These are phyloP conservation scores for Pilobolus umbonatus DNA, from an alignment of 192 early-diverging fungal genomes.

Conservation along the genomic window DNA sequence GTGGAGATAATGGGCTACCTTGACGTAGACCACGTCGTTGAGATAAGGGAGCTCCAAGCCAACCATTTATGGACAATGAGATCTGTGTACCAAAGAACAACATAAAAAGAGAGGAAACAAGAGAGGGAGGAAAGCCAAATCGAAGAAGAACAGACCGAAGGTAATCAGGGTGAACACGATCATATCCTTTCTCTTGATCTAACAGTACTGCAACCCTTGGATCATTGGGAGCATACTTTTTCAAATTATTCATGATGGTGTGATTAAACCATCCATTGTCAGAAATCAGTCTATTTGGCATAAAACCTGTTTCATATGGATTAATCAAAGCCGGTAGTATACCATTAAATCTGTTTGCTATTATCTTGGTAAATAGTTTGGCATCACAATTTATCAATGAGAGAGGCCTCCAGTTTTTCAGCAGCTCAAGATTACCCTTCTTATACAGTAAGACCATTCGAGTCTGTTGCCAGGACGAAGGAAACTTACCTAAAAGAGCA, in stretches of 20 bases:
- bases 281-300: slow-evolving; percentile 5
- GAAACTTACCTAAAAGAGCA: background rate
- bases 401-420: slow-evolving; percentile 17
- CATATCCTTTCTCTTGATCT: slow-evolving; percentile 31
- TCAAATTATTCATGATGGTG: background rate
- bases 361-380: slow-evolving; percentile 9
- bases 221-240: background rate
- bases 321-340: slow-evolving; percentile 1
- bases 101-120: background rate
- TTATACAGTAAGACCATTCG: slow-evolving; percentile 23
- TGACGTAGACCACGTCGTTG: slow-evolving; percentile 32
- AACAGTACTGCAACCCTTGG: slow-evolving; percentile 13
- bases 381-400: slow-evolving; percentile 24
- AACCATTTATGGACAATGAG: slow-evolving; percentile 21
- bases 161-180: slow-evolving; percentile 22
- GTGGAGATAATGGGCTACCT: slow-evolving; percentile 29
- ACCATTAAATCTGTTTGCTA: background rate
- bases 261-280: slow-evolving; percentile 11
- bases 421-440: slow-evolving; percentile 16
- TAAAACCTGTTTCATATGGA: slow-evolving; percentile 20
- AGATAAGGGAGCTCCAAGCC: background rate
- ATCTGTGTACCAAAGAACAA: slow-evolving; percentile 18
- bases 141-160: background rate
- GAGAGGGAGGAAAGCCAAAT: slow-evolving; percentile 7
- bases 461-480: background rate